A percentile compares a stretch with the other conserved stretches of the same genome.
These are phyloP conservation scores for Neocatenulostroma microsporum DNA, from an alignment of 2,329 filamentous ascomycete species.

Conservation along the genomic window DNA sequence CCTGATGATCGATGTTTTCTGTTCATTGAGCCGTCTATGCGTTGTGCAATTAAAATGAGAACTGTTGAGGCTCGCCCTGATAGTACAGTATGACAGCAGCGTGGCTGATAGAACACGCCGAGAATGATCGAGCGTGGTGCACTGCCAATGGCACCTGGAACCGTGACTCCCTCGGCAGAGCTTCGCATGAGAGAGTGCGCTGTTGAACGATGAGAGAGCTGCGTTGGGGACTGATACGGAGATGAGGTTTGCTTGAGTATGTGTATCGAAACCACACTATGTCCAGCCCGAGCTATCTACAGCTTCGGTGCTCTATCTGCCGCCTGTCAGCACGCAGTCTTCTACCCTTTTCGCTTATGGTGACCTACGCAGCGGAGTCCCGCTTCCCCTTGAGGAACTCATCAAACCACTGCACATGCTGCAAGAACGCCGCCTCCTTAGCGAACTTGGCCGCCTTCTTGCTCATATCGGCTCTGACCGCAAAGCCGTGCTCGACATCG, in stretches of 20 bases:
- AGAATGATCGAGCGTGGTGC: too few relatives aligned
- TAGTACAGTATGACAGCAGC: too few relatives aligned
- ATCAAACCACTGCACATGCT: constrained; percentile 72
- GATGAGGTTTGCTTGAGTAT: too few relatives aligned
- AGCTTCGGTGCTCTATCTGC: constrained; percentile 6
- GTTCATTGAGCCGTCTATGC: too few relatives aligned
- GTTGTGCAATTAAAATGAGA: too few relatives aligned
- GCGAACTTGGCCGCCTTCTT: constrained; percentile 56
- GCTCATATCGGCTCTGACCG: constrained; percentile 57
- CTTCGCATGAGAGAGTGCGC: constrained; percentile 87
- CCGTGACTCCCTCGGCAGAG: too few relatives aligned
- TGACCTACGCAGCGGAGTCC: constrained; percentile 10
- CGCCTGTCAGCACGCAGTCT: background rate
- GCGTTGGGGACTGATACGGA: constrained; percentile 77
- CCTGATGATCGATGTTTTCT: too few relatives aligned
- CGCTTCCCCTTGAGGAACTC: constrained; percentile 43
- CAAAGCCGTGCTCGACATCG: constrained; percentile 66
- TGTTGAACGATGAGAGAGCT: constrained; percentile 99
- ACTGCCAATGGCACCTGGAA: too few relatives aligned
- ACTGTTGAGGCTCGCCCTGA: too few relatives aligned
- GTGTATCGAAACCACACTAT: too few relatives aligned
- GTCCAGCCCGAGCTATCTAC: background rate
- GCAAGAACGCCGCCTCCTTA: constrained; percentile 73
- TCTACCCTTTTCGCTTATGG: background rate
- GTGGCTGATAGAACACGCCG: too few relatives aligned